A percentile compares a stretch with the other conserved stretches of the same genome.
phyloP scores from a whole-genome alignment of 148 eudicot genomes.

The Vaccinium macrocarpon region DNA sequence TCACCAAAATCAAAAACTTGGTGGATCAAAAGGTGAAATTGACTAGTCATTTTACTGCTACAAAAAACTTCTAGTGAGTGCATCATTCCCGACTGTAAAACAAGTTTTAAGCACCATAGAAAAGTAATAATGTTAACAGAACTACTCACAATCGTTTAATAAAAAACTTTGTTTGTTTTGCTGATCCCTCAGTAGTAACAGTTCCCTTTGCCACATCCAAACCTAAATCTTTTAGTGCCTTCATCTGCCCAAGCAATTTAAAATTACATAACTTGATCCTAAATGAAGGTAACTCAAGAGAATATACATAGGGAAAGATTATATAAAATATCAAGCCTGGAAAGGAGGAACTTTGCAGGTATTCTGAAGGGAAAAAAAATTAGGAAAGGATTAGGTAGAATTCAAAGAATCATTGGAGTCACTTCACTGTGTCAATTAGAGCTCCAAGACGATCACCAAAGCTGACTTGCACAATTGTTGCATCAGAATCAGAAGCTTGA shows the following conservation, averaged over 20 bases:
- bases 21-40: neutral
- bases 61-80: neutral
- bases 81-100: neutral
- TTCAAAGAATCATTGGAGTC: constrained; percentile 2
- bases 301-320: constrained; percentile 4
- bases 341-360: neutral
- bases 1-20: constrained; percentile 6
- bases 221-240: constrained; percentile 82
- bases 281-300: neutral
- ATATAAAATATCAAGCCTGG: neutral
- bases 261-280: constrained; percentile 2
- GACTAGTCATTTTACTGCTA: neutral
- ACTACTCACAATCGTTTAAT: constrained; percentile 65
- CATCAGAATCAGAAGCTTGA: constrained; percentile 76
- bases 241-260: constrained; percentile 67
- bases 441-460: constrained; percentile 99
- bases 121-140: neutral
- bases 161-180: constrained; percentile 67
- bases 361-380: neutral
- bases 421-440: constrained; percentile 83
- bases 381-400: neutral
- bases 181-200: constrained; percentile 77
- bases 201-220: constrained; percentile 86
- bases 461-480: constrained; percentile 85
- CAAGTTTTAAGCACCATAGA: neutral